phyloP scores from a whole-genome alignment of 2,329 filamentous ascomycete species.

The Fusarium sp. region DNA sequence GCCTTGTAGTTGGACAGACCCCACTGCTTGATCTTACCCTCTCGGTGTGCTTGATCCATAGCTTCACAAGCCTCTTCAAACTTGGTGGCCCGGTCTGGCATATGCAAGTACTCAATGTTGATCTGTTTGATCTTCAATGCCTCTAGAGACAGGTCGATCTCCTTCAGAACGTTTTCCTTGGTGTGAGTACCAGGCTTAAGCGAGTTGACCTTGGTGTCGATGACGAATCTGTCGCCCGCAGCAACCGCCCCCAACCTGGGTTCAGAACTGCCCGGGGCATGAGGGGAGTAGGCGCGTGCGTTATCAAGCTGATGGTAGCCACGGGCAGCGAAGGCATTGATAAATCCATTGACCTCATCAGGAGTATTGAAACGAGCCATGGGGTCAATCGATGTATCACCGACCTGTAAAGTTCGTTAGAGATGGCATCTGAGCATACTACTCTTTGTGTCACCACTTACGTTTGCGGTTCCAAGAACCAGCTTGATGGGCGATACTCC shows the following conservation, averaged over 20 bases:
- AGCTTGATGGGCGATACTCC: conserved; percentile 24
- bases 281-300: conserved; percentile 46
- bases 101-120: conserved; percentile 36
- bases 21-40: conserved; percentile 58
- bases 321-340: conserved; percentile 32
- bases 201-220: conserved; percentile 52
- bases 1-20: conserved; percentile 60
- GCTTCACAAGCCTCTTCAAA: conserved; percentile 55
- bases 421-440: rapidly evolving
- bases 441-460: background rate
- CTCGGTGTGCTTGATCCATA: conserved; percentile 53
- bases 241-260: conserved; percentile 43
- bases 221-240: conserved; percentile 45
- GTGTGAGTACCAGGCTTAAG: conserved; percentile 43
- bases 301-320: conserved; percentile 49
- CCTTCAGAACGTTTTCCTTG: conserved; percentile 42
- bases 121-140: conserved; percentile 40
- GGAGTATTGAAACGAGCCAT: conserved; percentile 40
- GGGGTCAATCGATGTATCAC: conserved; percentile 34
- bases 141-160: conserved; percentile 48
- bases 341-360: conserved; percentile 41
- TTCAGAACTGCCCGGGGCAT: conserved; percentile 45
- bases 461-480: conserved; percentile 29
- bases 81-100: conserved; percentile 54
- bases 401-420: conserved; percentile 28